Percentiles rank a stretch among this genome's conserved stretches.
Conservation (phyloP, 805 yeast species). For the Clavispora asparagi region DNA sequence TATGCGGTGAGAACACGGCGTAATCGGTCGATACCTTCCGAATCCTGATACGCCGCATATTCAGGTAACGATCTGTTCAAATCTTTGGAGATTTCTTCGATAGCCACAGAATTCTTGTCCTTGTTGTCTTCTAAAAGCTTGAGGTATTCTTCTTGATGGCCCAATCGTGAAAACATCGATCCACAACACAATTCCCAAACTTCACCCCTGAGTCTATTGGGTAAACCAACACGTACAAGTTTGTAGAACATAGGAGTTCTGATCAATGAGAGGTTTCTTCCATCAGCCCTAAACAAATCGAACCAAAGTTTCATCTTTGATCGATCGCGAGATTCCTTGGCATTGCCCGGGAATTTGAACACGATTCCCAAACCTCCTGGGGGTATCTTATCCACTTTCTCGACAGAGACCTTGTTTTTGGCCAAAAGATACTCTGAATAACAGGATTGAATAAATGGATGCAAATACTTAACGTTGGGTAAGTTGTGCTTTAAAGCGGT, state of each 20-base stretch:
- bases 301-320: slow-evolving; percentile 90
- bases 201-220: slow-evolving; percentile 93
- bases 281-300: slow-evolving; percentile 79
- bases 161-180: slow-evolving; percentile 67
- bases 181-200: slow-evolving; percentile 94
- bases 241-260: slow-evolving; percentile 75
- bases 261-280: slow-evolving; percentile 74
- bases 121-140: slow-evolving; percentile 54
- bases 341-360: slow-evolving; percentile 88
- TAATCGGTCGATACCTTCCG: slow-evolving; percentile 78
- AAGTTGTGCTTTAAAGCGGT: slow-evolving; percentile 57
- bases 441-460: slow-evolving; percentile 61
- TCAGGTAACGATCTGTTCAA: slow-evolving; percentile 92
- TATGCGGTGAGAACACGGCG: slow-evolving; percentile 89
- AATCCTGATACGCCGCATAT: slow-evolving; percentile 85
- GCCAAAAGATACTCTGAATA: slow-evolving; percentile 81
- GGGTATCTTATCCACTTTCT: slow-evolving; percentile 50
- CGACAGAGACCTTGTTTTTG: slow-evolving; percentile 45
- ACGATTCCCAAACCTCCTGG: slow-evolving; percentile 81
- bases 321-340: slow-evolving; percentile 70
- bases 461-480: slow-evolving; percentile 54
- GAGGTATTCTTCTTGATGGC: slow-evolving; percentile 55
- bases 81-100: slow-evolving; percentile 96
- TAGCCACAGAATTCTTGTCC: slow-evolving; percentile 70
- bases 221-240: slow-evolving; percentile 84